Percentiles rank a stretch among this genome's conserved stretches.
These are phyloP conservation scores for Rhypophila decipiens DNA, from an alignment of 495 filamentous ascomycete species.

Conservation along the genomic window DNA sequence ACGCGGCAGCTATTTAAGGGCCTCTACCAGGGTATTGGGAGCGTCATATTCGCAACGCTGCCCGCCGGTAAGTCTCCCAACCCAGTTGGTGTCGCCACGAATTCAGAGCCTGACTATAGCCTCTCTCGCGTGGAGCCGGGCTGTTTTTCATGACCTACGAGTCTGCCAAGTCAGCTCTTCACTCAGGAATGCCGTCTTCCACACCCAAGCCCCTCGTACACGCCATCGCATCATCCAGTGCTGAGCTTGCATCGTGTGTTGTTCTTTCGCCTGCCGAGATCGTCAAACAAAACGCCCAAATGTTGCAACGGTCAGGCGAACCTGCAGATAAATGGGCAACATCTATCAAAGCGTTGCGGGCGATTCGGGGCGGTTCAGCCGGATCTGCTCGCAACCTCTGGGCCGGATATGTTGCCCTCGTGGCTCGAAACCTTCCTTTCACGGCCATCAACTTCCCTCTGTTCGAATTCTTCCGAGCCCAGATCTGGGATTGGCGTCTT, in stretches of 20 bases:
- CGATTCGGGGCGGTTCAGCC: constrained; percentile 23
- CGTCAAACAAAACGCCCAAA: constrained; percentile 89
- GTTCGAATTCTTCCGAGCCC: constrained; percentile 60
- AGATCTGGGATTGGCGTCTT: constrained; percentile 28
- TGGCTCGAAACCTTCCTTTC: constrained; percentile 75
- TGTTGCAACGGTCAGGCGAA: constrained; percentile 32
- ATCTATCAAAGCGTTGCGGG: constrained; percentile 37
- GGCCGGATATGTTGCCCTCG: constrained; percentile 73
- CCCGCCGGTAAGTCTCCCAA: constrained; percentile 58
- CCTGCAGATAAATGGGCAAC: constrained; percentile 21
- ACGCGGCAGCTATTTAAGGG: constrained; percentile 62
- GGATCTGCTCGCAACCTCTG: constrained; percentile 45
- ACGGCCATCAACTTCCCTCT: constrained; percentile 85
- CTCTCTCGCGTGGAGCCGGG: constrained; percentile 49
- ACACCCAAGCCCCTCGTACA: constrained; percentile 62
- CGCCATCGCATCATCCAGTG: constrained; percentile 62
- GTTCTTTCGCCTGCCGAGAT: constrained; percentile 88
- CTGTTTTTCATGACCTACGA: constrained; percentile 92
- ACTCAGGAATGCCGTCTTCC: constrained; percentile 23
- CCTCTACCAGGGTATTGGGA: constrained; percentile 83
- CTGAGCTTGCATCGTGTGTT: constrained; percentile 74
- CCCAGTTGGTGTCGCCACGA: background rate
- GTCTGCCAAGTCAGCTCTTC: constrained; percentile 53
- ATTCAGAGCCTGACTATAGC: background rate
- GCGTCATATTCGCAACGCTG: constrained; percentile 79